A percentile compares a stretch with the other conserved stretches of the same genome.
phyloP scores from a whole-genome alignment of 768 basidiomycete species.

The Kondoa malvinella region DNA sequence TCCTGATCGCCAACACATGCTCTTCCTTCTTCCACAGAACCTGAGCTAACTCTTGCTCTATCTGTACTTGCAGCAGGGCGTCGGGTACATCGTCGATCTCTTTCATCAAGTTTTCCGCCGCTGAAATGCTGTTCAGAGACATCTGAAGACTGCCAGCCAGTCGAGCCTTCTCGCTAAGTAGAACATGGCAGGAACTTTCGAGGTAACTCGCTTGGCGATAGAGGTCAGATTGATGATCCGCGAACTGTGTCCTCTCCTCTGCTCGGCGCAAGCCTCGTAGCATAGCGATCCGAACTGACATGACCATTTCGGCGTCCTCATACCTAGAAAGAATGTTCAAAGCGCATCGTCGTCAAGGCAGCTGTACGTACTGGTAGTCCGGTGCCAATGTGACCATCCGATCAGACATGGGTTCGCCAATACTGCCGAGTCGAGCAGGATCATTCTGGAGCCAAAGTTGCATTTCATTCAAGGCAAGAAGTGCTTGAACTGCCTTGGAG shows the following conservation, averaged over 20 bases:
- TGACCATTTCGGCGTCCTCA: not conserved
- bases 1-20: constrained; percentile 62
- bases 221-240: not conserved
- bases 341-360: not conserved
- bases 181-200: not conserved
- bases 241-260: not conserved
- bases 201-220: not conserved
- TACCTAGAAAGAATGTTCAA: not conserved
- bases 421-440: not conserved
- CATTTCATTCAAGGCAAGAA: constrained; percentile 70
- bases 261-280: not conserved
- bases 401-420: not conserved
- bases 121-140: constrained; percentile 7
- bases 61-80: constrained; percentile 13
- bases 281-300: not conserved
- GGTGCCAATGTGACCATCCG: not conserved
- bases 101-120: constrained; percentile 47
- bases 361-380: not conserved
- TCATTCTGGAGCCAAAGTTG: constrained; percentile 26
- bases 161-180: not conserved
- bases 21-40: constrained; percentile 81
- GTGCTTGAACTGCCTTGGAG: constrained; percentile 46
- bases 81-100: constrained; percentile 46
- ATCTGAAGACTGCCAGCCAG: not conserved
- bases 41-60: constrained; percentile 63